Evolutionary conservation across 2,329 filamentous ascomycete species (phyloP), one percentile per base, ranked within the genome.

Genomic region (Helotiales sp.): DNA sequence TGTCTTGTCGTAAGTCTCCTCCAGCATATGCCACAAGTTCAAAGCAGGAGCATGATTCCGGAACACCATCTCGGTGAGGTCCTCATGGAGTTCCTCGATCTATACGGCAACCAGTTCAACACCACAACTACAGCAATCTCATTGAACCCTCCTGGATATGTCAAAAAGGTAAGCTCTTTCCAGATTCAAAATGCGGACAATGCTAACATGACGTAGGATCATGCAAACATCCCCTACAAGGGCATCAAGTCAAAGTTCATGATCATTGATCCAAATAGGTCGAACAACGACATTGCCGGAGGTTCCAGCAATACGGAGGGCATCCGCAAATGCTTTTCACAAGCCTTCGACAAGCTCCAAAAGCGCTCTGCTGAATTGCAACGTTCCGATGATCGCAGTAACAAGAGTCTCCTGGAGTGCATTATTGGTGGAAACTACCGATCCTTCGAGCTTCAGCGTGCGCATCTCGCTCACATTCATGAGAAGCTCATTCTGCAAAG

Each of bases 1-100:
- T 99, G 96, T 81, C 84, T 99, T 69, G 92, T 97, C 6, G 92
- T 96, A 66, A 96, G 92, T 82, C 89, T 97, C 79, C 81, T 98
- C 55, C 92, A 97, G 77, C 84, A 92, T 71, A 87, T 93, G 82
- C 92, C 93, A 10, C 85, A 89, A 69, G 83, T 90, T 0, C 88
- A 92, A 72, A 87, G 85, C 69, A 80, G 84, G 28, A 85, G 83
- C 66, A 81, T 91, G 74, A 76, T 84, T 4, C 82, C 86, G 1
- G 83, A 88, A 43, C 84, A 89, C 58, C 89, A 96, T 72, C 85
- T 97, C 1, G 94, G 93, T 13, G 87, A 93, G 72, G 82, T 96
- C 62, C 83, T 99, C 10, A 86, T 98, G 79, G 88, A 93, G 69
- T 98, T 99, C 77, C 87, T 99, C 30, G 88, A 96, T 69, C 87